Conservation (phyloP, 805 yeast species). For the Lachancea waltii region DNA sequence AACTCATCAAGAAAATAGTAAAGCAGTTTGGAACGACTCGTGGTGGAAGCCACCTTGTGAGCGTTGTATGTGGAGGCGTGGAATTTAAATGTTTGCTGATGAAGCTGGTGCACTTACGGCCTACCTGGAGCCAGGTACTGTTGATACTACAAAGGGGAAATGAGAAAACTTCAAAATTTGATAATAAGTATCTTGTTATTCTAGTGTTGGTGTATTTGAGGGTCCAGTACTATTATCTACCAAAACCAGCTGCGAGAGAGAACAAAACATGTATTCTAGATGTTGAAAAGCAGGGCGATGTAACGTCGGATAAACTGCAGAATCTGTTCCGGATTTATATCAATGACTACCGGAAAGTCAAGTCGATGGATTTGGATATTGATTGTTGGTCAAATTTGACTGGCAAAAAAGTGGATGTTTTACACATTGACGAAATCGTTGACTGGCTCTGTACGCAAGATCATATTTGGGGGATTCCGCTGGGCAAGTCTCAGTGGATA, state of each 20-base stretch:
- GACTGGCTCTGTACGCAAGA: conserved; percentile 53
- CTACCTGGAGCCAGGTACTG: conserved; percentile 34
- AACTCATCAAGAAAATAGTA: conserved; percentile 19
- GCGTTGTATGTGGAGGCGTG: conserved; percentile 27
- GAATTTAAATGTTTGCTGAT: conserved; percentile 55
- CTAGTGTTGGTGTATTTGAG: conserved; percentile 62
- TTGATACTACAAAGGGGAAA: conserved; percentile 42
- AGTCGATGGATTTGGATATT: conserved; percentile 36
- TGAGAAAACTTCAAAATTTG: conserved; percentile 48
- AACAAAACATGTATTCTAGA: conserved; percentile 31
- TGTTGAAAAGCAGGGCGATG: conserved; percentile 42
- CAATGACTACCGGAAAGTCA: conserved; percentile 63
- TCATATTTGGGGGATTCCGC: conserved; percentile 63
- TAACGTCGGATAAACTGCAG: conserved; percentile 4
- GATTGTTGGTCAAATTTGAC: conserved; percentile 31
- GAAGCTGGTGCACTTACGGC: conserved; percentile 71
- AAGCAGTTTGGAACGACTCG: conserved; percentile 25
- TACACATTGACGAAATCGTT: conserved; percentile 66
- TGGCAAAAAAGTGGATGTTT: conserved; percentile 23
- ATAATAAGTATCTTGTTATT: conserved; percentile 44
- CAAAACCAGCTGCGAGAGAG: background rate
- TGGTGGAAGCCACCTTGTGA: conserved; percentile 12
- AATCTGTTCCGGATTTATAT: conserved; percentile 46
- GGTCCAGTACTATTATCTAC: conserved; percentile 29
- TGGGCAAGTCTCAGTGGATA: conserved; percentile 54